Evolutionary conservation across 306 rosid species (phyloP).

Genomic region (Geum urbanum): DNA sequence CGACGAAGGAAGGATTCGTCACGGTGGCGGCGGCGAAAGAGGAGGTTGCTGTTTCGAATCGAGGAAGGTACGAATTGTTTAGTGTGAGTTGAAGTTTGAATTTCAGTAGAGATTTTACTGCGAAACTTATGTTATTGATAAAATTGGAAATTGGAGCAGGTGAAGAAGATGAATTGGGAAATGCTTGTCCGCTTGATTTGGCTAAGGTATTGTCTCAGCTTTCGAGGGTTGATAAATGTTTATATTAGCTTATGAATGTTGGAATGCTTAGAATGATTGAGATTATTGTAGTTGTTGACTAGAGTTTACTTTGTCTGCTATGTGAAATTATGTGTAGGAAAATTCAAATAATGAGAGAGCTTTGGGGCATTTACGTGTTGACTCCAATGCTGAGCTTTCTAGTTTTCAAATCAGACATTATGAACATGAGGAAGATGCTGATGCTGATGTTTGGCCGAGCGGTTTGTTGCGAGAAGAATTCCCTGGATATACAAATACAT

Average conservation of each 20-base stretch:
- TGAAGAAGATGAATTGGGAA: conserved; percentile 10
- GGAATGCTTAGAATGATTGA: not conserved
- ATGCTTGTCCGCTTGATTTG: not conserved
- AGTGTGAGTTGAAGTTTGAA: not conserved
- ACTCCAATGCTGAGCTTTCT: conserved; percentile 18
- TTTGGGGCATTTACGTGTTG: conserved; percentile 30
- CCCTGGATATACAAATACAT: conserved; percentile 8
- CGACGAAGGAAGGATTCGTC: conserved; percentile 18
- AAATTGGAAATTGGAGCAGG: conserved; percentile 8
- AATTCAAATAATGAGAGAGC: conserved; percentile 16
- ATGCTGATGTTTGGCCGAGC: conserved; percentile 24
- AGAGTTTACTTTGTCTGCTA: conserved; percentile 17
- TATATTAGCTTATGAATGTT: not conserved
- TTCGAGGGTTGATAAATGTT: not conserved
- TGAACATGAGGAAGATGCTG: conserved; percentile 28
- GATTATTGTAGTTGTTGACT: conserved; percentile 13
- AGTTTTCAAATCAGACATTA: conserved; percentile 14
- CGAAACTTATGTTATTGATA: not conserved
- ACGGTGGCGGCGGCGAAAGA: conserved; percentile 18
- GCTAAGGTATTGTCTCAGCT: conserved; percentile 4
- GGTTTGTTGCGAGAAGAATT: conserved; percentile 20
- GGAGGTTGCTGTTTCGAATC: conserved; percentile 12
- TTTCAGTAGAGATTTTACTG: no score
- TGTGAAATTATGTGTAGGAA: conserved; percentile 20
- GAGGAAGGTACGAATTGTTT: conserved; percentile 24